These are phyloP conservation scores for Styphnolobium japonicum DNA, from an alignment of 306 rosid genomes.

Conservation along the genomic window DNA sequence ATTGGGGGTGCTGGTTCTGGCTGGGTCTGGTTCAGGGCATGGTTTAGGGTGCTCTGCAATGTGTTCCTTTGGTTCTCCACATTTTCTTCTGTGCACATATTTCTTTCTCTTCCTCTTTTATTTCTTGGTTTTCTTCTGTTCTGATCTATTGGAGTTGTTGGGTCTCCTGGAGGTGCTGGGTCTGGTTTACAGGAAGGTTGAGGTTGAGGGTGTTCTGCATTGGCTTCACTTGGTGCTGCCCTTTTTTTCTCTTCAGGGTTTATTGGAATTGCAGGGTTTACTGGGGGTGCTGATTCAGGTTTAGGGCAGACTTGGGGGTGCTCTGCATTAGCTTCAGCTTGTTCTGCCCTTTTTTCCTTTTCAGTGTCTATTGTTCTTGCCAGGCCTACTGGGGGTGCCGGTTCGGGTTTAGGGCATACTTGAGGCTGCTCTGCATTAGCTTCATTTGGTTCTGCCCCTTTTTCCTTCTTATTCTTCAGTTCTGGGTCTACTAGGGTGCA, in stretches of 20 bases:
- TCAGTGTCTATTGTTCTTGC: neutral
- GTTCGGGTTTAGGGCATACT: constrained; percentile 26
- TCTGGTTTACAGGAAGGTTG: constrained; percentile 21
- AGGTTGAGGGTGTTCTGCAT: neutral
- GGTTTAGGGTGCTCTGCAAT: constrained; percentile 37
- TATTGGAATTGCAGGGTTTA: neutral
- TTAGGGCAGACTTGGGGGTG: neutral
- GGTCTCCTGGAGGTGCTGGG: constrained; percentile 20
- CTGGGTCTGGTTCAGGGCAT: constrained; percentile 36
- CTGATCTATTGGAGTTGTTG: neutral
- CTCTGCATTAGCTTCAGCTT: neutral
- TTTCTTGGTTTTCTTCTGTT: neutral
- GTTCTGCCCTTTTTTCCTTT: constrained; percentile 28
- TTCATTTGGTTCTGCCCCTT: constrained; percentile 37
- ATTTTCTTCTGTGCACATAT: neutral
- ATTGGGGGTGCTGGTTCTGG: too few relatives aligned
- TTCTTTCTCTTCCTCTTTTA: constrained; percentile 1
- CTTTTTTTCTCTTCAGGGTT: neutral
- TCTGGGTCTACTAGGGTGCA: neutral
- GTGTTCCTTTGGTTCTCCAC: constrained; percentile 45
- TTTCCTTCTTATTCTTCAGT: too few relatives aligned
- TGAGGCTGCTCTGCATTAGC: neutral
- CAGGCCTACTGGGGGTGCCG: constrained; percentile 5
- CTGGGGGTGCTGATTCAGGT: neutral
- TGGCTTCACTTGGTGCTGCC: neutral